Evolutionary conservation across 1,284 basidiomycete species (phyloP).

Genomic region (Heterobasidion irregulare): DNA sequence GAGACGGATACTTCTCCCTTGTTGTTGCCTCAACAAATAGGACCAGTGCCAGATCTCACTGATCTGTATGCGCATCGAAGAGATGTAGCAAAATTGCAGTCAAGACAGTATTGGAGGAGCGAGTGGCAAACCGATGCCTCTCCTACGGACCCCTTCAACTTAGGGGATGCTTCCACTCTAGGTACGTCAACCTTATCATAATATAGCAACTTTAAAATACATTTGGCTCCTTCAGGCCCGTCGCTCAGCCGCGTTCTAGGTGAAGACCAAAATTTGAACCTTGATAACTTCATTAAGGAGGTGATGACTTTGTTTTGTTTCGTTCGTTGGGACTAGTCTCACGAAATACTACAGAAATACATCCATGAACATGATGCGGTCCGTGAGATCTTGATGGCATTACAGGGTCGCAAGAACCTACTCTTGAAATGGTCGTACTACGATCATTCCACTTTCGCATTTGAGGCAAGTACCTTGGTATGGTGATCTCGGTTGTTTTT

Average conservation of each 20-base stretch:
- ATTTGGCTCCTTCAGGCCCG: constrained; percentile 31
- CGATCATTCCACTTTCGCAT: constrained; percentile 16
- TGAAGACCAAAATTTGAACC: constrained; percentile 16
- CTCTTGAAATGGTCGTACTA: constrained; percentile 37
- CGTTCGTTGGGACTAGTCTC: not conserved
- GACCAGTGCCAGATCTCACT: not conserved
- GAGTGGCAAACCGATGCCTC: constrained; percentile 45
- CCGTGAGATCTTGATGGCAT: constrained; percentile 62
- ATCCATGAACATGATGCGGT: constrained; percentile 68
- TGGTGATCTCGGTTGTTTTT: not conserved
- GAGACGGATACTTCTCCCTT: constrained; percentile 11
- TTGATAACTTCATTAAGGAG: constrained; percentile 23
- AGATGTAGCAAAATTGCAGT: constrained; percentile 48
- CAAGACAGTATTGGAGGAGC: constrained; percentile 61
- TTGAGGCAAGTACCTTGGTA: constrained; percentile 13
- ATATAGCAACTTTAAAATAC: not conserved
- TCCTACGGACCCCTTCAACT: constrained; percentile 38
- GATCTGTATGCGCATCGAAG: constrained; percentile 31
- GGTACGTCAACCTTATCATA: constrained; percentile 27
- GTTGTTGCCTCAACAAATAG: constrained; percentile 6
- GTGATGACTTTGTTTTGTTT: constrained; percentile 13
- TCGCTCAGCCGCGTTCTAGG: constrained; percentile 30
- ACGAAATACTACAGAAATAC: constrained; percentile 35
- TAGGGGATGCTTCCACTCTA: constrained; percentile 61
- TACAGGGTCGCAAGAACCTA: constrained; percentile 62